Evolutionary conservation across 2,329 filamentous ascomycete genomes (phyloP).

Genomic region (Remersonia thermophila): DNA sequence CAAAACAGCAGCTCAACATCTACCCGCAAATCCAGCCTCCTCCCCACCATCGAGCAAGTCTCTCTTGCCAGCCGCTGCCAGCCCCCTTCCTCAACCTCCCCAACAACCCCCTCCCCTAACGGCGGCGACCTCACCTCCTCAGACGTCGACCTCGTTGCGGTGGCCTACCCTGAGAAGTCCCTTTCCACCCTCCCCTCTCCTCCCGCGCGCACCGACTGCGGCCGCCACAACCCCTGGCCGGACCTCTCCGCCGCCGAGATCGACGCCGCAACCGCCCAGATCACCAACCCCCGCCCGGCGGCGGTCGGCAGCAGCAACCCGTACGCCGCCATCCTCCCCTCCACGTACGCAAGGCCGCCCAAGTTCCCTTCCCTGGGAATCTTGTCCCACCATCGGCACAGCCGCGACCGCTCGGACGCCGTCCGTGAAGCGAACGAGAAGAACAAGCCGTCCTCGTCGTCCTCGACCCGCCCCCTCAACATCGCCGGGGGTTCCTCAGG

Average conservation of each 20-base stretch:
- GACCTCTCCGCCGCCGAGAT: conserved; percentile 10
- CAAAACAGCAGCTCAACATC: conserved; percentile 3
- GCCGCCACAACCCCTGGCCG: conserved; percentile 14
- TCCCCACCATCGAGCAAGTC: conserved; percentile 6
- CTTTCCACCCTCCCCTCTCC: too few relatives aligned
- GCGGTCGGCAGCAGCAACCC: too few relatives aligned
- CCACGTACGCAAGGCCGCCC: neutral
- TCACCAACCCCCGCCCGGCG: neutral
- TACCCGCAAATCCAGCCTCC: conserved; percentile 11
- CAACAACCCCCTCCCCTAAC: conserved; percentile 1
- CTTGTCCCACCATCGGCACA: neutral
- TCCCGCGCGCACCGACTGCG: too few relatives aligned
- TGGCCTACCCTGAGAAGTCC: too few relatives aligned
- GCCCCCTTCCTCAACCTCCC: neutral
- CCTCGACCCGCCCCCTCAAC: too few relatives aligned
- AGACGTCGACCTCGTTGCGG: too few relatives aligned
- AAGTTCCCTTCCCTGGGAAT: neutral
- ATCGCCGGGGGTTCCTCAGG: too few relatives aligned
- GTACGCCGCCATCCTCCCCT: neutral
- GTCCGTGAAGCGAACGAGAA: too few relatives aligned
- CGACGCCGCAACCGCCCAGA: conserved; percentile 6
- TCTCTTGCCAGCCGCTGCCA: conserved; percentile 1
- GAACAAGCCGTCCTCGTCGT: too few relatives aligned
- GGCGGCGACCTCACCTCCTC: too few relatives aligned
- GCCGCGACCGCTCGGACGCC: too few relatives aligned